These are phyloP conservation scores for Geum urbanum DNA, from an alignment of 306 rosid genomes.

Conservation along the genomic window DNA sequence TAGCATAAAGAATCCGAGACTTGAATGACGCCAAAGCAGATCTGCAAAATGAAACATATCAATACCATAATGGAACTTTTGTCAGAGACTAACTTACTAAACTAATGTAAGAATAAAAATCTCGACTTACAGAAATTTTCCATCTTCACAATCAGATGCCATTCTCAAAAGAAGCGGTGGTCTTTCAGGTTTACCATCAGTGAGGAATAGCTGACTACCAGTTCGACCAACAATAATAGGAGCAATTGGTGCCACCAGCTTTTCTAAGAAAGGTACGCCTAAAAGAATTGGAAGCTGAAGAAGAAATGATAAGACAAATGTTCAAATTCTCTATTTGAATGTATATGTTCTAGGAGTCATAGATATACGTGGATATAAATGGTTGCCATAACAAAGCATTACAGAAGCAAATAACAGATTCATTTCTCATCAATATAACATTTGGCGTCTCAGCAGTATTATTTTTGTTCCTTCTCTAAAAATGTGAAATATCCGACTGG, in stretches of 20 bases:
- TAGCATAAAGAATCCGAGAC: slow-evolving; percentile 72
- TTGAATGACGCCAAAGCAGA: slow-evolving; percentile 80
- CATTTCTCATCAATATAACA: too few species aligned
- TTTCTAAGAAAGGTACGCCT: slow-evolving; percentile 80
- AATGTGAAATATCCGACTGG: not conserved
- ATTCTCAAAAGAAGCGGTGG: slow-evolving; percentile 91
- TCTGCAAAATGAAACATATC: slow-evolving; percentile 47
- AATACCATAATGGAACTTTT: slow-evolving; percentile 17
- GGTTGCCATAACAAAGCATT: not conserved
- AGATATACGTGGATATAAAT: not conserved
- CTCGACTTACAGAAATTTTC: slow-evolving; percentile 70
- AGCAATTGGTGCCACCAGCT: slow-evolving; percentile 78
- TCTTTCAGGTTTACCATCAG: slow-evolving; percentile 78
- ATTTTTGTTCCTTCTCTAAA: not conserved
- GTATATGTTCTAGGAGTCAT: not conserved
- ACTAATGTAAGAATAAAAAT: not conserved
- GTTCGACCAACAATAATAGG: slow-evolving; percentile 79
- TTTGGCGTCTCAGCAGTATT: not conserved
- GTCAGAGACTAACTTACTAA: not conserved
- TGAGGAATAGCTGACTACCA: slow-evolving; percentile 91
- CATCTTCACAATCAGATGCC: slow-evolving; percentile 84
- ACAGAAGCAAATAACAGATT: not conserved
- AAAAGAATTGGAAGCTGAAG: slow-evolving; percentile 85
- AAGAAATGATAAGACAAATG: slow-evolving; percentile 17
- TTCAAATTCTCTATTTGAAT: not conserved